Evolutionary conservation across 306 rosid genomes (phyloP).

Genomic region (Psophocarpus tetragonolobus): DNA sequence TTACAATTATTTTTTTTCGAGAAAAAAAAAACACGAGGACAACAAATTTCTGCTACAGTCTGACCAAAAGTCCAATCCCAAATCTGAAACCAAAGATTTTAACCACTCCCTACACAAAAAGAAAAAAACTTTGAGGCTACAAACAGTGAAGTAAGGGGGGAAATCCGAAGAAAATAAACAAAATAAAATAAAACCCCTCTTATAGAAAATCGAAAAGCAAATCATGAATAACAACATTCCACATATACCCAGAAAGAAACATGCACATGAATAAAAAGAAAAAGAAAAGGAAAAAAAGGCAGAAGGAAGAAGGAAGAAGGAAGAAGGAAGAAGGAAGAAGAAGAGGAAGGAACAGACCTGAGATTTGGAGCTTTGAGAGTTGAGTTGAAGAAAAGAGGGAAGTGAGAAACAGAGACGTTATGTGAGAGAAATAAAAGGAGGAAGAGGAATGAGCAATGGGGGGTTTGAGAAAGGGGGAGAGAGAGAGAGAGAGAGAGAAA

Average conservation of each 20-base stretch:
- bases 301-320: not conserved
- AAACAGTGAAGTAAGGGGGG: not conserved
- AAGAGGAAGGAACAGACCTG: constrained; percentile 27
- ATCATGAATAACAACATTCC: constrained; percentile 7
- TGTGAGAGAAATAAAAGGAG: not conserved
- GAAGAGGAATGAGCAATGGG: not conserved
- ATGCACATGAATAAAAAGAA: not conserved
- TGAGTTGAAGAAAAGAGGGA: not conserved
- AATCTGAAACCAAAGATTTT: not conserved
- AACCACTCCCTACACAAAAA: not conserved
- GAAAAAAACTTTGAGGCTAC: not conserved
- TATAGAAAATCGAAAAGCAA: not conserved
- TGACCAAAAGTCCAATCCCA: not conserved
- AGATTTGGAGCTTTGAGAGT: not conserved
- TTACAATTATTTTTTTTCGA: not conserved
- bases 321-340: not conserved
- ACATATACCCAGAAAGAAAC: not conserved
- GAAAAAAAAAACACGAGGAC: not conserved
- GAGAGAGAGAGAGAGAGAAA: not conserved
- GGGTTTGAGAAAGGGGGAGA: not conserved
- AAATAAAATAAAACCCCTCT: not conserved
- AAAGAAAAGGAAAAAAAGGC: not conserved
- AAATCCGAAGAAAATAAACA: not conserved
- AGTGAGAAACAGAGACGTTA: not conserved
- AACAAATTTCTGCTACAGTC: not conserved